phyloP scores from a whole-genome alignment of 2,329 filamentous ascomycete species.

The Akanthomyces muscarius region DNA sequence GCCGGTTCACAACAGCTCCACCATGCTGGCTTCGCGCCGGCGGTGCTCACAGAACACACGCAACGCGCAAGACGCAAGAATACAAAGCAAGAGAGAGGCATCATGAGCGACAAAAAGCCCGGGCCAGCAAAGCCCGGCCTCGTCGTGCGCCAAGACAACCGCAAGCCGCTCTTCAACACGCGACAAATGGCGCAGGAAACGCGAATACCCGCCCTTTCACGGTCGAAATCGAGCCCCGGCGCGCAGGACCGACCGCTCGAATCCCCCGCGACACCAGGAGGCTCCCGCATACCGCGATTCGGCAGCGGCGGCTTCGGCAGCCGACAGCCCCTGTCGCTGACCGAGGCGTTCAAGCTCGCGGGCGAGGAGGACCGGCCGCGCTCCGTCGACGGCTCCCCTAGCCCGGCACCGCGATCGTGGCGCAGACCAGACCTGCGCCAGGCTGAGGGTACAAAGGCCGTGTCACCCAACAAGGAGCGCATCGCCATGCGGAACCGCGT shows the following conservation, averaged over 20 bases:
- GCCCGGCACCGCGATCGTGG: constrained; percentile 47
- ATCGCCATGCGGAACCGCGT: constrained; percentile 14
- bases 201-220: not conserved
- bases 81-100: not conserved
- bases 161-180: constrained; percentile 12
- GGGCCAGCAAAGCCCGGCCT: constrained; percentile 1
- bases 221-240: constrained; percentile 10
- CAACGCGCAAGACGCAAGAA: not conserved
- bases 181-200: constrained; percentile 10
- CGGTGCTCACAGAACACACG: not conserved
- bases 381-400: constrained; percentile 43
- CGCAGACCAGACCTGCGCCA: constrained; percentile 25
- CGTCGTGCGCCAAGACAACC: constrained; percentile 3
- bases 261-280: constrained; percentile 22
- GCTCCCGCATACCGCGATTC: constrained; percentile 32
- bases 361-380: constrained; percentile 27
- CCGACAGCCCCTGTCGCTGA: constrained; percentile 35
- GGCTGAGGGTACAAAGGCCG: constrained; percentile 26
- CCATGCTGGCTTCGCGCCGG: constrained; percentile 11
- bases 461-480: constrained; percentile 13
- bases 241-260: constrained; percentile 20
- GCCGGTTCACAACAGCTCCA: constrained; percentile 1
- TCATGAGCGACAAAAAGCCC: not conserved
- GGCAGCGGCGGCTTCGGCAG: constrained; percentile 17
- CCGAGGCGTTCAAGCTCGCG: constrained; percentile 39